phyloP scores from a whole-genome alignment of 148 eudicot genomes.

The Dysphania ambrosioides region DNA sequence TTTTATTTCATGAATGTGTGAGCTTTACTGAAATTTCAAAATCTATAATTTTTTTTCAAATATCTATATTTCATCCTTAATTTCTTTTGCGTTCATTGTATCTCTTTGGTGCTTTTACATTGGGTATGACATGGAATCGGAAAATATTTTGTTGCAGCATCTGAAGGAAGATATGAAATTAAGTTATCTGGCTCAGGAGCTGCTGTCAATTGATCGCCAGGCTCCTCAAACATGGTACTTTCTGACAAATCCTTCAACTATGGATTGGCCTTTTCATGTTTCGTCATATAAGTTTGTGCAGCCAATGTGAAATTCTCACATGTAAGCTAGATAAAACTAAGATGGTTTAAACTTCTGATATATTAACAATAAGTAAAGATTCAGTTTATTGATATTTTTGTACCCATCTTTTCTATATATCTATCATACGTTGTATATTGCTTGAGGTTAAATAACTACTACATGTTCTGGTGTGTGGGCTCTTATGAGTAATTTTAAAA shows the following conservation, averaged over 20 bases:
- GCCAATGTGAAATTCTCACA: no score
- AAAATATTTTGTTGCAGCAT: constrained; percentile 52
- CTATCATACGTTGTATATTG: neutral
- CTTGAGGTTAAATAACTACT: neutral
- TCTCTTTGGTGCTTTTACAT: neutral
- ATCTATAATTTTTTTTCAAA: neutral
- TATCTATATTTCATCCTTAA: no score
- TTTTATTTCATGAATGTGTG: no score
- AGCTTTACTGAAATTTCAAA: neutral
- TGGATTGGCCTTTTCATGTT: neutral
- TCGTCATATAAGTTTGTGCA: neutral
- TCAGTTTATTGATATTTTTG: no score
- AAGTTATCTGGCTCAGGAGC: constrained; percentile 97
- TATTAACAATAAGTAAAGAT: neutral
- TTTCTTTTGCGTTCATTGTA: neutral
- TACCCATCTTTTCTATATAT: no score
- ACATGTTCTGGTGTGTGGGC: neutral
- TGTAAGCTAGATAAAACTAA: neutral
- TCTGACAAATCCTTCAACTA: constrained; percentile 1
- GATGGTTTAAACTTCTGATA: neutral
- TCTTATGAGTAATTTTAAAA: no score
- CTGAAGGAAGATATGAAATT: constrained; percentile 94
- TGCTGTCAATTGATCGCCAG: constrained; percentile 85
- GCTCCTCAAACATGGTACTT: constrained; percentile 94
- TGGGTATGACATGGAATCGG: constrained; percentile 10